Evolutionary conservation across 1,284 basidiomycete genomes (phyloP), one percentile per base, ranked within the genome.

Genomic region (Boletus semigastroideus): DNA sequence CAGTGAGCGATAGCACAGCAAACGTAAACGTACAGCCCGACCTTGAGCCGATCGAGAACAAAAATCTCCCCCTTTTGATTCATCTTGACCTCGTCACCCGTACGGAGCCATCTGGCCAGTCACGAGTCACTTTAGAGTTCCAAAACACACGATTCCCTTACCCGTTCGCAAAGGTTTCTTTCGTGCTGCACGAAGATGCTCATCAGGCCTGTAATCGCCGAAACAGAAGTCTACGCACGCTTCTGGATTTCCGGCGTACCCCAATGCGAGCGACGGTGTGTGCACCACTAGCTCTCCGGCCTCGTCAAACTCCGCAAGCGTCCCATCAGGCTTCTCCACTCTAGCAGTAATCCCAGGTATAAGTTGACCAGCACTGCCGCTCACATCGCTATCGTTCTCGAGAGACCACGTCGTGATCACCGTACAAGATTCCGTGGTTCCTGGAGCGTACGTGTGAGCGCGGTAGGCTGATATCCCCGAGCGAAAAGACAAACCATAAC

Each of bases 1-100:
- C 7, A 10, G 11, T 60, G 16, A 56, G 47, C 19, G 5, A 16
- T 20, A 11, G 20, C n/a, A 28, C 20, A 20, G 13, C 0, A 25
- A 25, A 33, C 20, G 11, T 19, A 4, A 22, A 46, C 25, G 2
- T 37, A 27, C 1, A 37, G 27, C 51, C 50, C 16, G 43, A 82
- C 84, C 77, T 90, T 90, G 46, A 89, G 66, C 28, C 87, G 77
- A 66, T 90, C 87, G 12, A 87, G 72, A 30, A 89, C 73, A 64
- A 79, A 82, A 4, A 90, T 62, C 56, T 87, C 82, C 1, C 79
- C 78, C 49, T 81, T 74, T 56, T 70, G 66, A 47, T 80, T 74
- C 55, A 88, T 79, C 59, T 75, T 74, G 12, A 82, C 86, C 62
- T 85, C 81, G 59, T 90, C 87, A 3, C 87, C 87, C 0, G 86